Evolutionary conservation across 345 rosid genomes (phyloP).

Genomic region (Aegle marmelos): DNA sequence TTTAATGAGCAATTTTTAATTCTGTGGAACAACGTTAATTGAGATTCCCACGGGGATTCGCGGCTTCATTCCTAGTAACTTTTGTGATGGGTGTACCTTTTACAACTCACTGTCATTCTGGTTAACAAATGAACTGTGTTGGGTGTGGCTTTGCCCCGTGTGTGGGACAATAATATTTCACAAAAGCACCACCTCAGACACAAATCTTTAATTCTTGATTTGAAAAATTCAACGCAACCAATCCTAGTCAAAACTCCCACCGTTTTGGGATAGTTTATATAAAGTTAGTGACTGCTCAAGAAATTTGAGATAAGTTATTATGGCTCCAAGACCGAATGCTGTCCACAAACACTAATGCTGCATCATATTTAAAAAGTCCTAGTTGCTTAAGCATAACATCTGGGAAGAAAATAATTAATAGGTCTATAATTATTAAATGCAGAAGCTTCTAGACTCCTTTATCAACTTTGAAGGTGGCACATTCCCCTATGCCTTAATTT

Average conservation of each 20-base stretch:
- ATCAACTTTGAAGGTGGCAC: background rate
- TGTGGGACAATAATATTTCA: background rate
- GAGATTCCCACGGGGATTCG: background rate
- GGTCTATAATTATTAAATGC: background rate
- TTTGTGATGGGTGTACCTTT: background rate
- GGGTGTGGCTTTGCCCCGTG: background rate
- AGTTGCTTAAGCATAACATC: background rate
- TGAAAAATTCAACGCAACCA: background rate
- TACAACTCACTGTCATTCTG: background rate
- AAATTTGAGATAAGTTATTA: background rate
- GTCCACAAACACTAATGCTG: background rate
- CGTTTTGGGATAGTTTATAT: slow-evolving; percentile 13
- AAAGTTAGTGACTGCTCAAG: background rate
- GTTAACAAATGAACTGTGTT: background rate
- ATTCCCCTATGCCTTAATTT: background rate
- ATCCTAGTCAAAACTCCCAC: background rate
- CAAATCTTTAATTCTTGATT: background rate
- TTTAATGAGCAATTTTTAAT: background rate
- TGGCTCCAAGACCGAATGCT: background rate
- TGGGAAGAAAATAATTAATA: background rate
- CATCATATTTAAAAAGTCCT: background rate
- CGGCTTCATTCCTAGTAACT: slow-evolving; percentile 2
- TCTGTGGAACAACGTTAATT: background rate
- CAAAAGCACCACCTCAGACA: background rate
- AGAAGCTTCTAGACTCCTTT: background rate